phyloP scores from a whole-genome alignment of 2,329 filamentous ascomycete genomes.

The Metarhizium robertsii region DNA sequence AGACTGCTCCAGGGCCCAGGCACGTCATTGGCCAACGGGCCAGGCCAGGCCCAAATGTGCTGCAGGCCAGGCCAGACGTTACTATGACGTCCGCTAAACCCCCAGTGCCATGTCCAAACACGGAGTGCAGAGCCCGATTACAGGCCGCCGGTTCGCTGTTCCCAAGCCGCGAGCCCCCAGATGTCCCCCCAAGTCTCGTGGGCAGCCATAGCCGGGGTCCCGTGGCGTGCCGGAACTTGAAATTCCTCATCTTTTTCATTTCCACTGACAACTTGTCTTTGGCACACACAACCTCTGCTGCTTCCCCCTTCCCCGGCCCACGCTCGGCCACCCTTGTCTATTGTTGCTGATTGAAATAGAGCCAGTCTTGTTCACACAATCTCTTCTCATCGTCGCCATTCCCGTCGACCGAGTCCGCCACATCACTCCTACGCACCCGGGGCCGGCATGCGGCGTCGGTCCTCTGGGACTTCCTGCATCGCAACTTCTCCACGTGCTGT shows the following conservation, averaged over 20 bases:
- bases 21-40: no score
- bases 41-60: no score
- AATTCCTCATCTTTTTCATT: background rate
- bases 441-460: constrained; percentile 9
- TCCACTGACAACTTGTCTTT: background rate
- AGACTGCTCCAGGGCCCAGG: background rate
- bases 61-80: no score
- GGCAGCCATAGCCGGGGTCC: background rate
- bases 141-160: no score
- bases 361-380: background rate
- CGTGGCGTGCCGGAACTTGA: constrained; percentile 3
- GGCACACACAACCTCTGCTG: background rate
- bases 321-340: background rate
- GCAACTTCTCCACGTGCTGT: constrained; percentile 1
- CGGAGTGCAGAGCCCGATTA: no score
- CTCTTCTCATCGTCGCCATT: background rate
- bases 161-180: background rate
- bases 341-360: background rate
- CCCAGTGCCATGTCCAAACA: no score
- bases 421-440: background rate
- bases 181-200: background rate
- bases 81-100: no score
- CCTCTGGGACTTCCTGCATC: constrained; percentile 10
- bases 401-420: background rate
- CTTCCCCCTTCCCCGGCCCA: background rate